A percentile compares a stretch with the other conserved stretches of the same genome.
phyloP scores from a whole-genome alignment of 148 eudicot genomes.

The Amaranthus cruentus region DNA sequence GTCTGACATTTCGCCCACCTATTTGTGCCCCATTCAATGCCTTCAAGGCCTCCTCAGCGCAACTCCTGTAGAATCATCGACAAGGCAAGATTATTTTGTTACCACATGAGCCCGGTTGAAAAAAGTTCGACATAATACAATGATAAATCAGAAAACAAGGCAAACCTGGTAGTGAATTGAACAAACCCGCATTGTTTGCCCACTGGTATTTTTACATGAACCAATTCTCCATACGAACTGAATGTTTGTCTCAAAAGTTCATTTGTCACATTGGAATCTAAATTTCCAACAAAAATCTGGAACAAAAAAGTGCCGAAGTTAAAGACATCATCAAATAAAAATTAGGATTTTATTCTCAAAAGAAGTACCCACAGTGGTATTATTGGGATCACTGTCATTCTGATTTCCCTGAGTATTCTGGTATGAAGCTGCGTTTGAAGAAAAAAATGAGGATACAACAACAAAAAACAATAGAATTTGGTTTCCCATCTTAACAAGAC shows the following conservation, averaged over 20 bases:
- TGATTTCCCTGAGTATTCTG: constrained; percentile 65
- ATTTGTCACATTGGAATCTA: constrained; percentile 76
- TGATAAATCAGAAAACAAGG: not conserved
- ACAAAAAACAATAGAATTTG: not conserved
- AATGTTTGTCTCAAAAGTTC: constrained; percentile 78
- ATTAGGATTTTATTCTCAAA: not conserved
- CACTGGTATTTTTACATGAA: constrained; percentile 82
- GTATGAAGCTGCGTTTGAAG: constrained; percentile 59
- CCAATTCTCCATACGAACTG: constrained; percentile 63
- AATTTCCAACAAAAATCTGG: constrained; percentile 90
- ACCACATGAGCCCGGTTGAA: not conserved
- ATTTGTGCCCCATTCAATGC: constrained; percentile 62
- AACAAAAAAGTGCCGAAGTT: constrained; percentile 11
- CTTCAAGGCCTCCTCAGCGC: constrained; percentile 80
- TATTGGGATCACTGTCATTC: constrained; percentile 85
- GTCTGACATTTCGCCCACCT: constrained; percentile 80
- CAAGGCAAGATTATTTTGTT: not conserved
- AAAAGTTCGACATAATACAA: not conserved
- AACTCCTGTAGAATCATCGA: constrained; percentile 37
- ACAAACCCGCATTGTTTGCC: constrained; percentile 98
- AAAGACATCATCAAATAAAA: constrained; percentile 8
- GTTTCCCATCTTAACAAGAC: not conserved
- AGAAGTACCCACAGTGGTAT: constrained; percentile 78
- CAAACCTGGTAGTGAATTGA: constrained; percentile 79
- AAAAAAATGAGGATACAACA: constrained; percentile 13